Percentiles rank a stretch among this genome's conserved stretches.
phyloP scores from a whole-genome alignment of 352 stramenopile genomes.

The Globisporangium heterothallicum region DNA sequence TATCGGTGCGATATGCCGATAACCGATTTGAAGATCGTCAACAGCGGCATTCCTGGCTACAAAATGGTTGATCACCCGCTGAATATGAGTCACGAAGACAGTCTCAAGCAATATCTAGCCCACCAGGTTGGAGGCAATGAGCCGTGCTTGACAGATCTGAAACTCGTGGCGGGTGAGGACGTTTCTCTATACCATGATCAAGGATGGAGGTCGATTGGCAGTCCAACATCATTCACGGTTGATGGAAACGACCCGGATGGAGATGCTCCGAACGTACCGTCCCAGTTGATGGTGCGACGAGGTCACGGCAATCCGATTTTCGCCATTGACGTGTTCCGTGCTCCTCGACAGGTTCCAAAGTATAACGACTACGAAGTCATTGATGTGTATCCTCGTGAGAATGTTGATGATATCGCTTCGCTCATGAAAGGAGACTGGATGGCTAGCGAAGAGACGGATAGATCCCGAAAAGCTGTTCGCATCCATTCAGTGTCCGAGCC shows the following conservation, averaged over 20 bases:
- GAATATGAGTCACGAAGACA: constrained; percentile 61
- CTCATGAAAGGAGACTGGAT: constrained; percentile 71
- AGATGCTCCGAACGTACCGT: constrained; percentile 6
- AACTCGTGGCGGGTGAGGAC: constrained; percentile 45
- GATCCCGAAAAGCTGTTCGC: constrained; percentile 50
- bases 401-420: constrained; percentile 7
- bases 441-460: constrained; percentile 65
- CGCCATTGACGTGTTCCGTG: constrained; percentile 81
- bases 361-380: constrained; percentile 90
- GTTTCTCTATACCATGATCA: constrained; percentile 36
- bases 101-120: constrained; percentile 72
- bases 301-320: constrained; percentile 86
- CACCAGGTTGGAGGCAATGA: constrained; percentile 81
- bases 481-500: constrained; percentile 58
- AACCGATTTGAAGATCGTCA: constrained; percentile 83
- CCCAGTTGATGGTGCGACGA: constrained; percentile 66
- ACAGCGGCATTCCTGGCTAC: constrained; percentile 77
- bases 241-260: constrained; percentile 8
- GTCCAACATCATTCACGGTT: constrained; percentile 34
- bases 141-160: constrained; percentile 72
- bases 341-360: constrained; percentile 75
- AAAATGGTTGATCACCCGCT: constrained; percentile 76
- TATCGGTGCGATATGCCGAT: constrained; percentile 88
- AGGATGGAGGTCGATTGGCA: constrained; percentile 73
- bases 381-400: constrained; percentile 35